Conservation (phyloP, 108 stramenopile genomes). For the Conticribra guillardii region DNA sequence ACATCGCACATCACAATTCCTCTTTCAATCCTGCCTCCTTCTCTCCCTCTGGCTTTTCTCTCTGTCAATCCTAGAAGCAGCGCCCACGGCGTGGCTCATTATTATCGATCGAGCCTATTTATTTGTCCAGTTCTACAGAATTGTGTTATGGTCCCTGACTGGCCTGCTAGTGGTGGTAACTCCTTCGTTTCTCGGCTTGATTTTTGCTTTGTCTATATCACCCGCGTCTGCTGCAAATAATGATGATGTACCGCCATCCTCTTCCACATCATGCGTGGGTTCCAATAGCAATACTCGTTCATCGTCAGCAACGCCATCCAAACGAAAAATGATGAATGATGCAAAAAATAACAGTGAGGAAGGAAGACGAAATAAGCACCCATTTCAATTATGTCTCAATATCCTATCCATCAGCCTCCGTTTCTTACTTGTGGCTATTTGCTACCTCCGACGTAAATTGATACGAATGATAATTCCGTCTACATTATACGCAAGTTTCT, state of each 20-base stretch:
- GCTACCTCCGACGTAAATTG: constrained; percentile 13
- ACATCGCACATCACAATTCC: constrained; percentile 7
- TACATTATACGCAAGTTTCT: not conserved
- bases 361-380: not conserved
- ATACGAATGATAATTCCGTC: constrained; percentile 16
- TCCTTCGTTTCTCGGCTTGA: constrained; percentile 8
- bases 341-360: not conserved
- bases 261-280: constrained; percentile 3
- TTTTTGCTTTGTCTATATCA: not conserved
- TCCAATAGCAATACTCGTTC: not conserved
- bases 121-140: constrained; percentile 28
- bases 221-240: not conserved
- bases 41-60: constrained; percentile 60
- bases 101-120: constrained; percentile 16
- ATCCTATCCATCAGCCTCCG: constrained; percentile 8
- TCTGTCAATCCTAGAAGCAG: constrained; percentile 57
- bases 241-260: not conserved
- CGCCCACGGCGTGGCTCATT: constrained; percentile 49
- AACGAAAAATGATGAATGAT: not conserved
- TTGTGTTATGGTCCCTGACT: constrained; percentile 30
- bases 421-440: constrained; percentile 17
- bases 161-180: constrained; percentile 20
- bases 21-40: constrained; percentile 36
- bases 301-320: not conserved
- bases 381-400: constrained; percentile 3